Percentiles rank a stretch among this genome's conserved stretches.
These are phyloP conservation scores for Ilex aquifolium DNA, from an alignment of 257 asterid genomes.

Conservation along the genomic window DNA sequence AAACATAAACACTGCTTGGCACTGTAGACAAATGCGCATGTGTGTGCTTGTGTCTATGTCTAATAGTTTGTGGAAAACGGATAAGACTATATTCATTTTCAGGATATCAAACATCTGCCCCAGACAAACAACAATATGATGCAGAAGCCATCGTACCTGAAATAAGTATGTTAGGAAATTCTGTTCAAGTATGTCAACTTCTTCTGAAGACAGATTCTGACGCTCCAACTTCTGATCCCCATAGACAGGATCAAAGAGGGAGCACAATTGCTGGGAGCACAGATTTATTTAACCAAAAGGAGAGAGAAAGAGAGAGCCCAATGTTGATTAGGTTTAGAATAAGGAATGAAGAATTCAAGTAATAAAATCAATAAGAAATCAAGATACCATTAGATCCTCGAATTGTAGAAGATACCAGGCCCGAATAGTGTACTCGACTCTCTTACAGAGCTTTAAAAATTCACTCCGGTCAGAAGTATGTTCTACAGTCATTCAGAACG, in stretches of 20 bases:
- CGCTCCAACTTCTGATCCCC: constrained; percentile 85
- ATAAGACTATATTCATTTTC: too few species aligned
- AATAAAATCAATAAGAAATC: constrained; percentile 2
- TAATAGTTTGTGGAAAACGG: too few species aligned
- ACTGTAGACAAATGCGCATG: too few species aligned
- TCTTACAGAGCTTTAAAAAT: constrained; percentile 91
- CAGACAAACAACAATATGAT: background rate
- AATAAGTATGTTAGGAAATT: constrained; percentile 77
- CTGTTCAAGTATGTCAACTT: constrained; percentile 79
- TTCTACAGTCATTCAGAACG: constrained; percentile 32
- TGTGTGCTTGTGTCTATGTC: too few species aligned
- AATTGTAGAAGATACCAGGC: constrained; percentile 96
- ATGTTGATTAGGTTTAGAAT: background rate
- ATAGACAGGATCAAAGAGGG: constrained; percentile 90
- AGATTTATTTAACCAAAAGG: background rate
- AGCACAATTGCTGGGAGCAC: constrained; percentile 81
- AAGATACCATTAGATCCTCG: constrained; percentile 93
- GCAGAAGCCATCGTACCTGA: constrained; percentile 44
- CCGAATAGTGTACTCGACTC: constrained; percentile 91
- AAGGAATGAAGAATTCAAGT: background rate
- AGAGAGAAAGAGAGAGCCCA: background rate
- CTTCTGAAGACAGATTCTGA: constrained; percentile 72
- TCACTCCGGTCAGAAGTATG: constrained; percentile 85
- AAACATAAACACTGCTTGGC: too few species aligned
- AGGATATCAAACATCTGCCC: too few species aligned